phyloP scores from a whole-genome alignment of 257 asterid genomes.

The Nicotiana tabacum region DNA sequence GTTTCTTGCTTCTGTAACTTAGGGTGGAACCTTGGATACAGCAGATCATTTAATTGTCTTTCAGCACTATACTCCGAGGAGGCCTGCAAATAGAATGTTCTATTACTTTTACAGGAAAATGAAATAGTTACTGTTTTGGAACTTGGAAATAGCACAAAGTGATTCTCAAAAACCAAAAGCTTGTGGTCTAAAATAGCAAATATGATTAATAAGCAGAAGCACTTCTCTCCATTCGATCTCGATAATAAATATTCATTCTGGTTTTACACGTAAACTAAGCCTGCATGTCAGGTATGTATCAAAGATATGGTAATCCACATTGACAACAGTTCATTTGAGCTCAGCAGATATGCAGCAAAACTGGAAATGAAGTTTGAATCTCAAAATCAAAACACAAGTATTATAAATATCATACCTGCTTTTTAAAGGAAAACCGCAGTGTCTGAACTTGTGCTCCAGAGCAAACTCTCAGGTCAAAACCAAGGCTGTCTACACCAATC shows the following conservation, averaged over 20 bases:
- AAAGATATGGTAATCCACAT: not conserved
- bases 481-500: slow-evolving; percentile 85
- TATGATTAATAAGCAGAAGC: not conserved
- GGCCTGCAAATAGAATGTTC: slow-evolving; percentile 49
- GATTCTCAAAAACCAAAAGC: not conserved
- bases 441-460: slow-evolving; percentile 92
- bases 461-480: slow-evolving; percentile 86
- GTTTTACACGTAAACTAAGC: not conserved
- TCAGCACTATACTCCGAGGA: slow-evolving; percentile 91
- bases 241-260: not conserved
- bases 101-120: not conserved
- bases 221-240: not conserved
- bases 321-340: not conserved
- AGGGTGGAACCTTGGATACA: slow-evolving; percentile 63
- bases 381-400: not conserved
- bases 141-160: not conserved
- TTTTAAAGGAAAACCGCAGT: slow-evolving; percentile 75
- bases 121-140: not conserved
- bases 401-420: slow-evolving; percentile 47
- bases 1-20: slow-evolving; percentile 70
- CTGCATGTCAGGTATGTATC: not conserved
- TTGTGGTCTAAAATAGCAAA: not conserved
- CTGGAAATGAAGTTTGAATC: slow-evolving; percentile 6
- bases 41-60: slow-evolving; percentile 65
- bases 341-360: not conserved